Evolutionary conservation across 495 filamentous ascomycete genomes (phyloP).

Genomic region (Penicillium subrubescens): DNA sequence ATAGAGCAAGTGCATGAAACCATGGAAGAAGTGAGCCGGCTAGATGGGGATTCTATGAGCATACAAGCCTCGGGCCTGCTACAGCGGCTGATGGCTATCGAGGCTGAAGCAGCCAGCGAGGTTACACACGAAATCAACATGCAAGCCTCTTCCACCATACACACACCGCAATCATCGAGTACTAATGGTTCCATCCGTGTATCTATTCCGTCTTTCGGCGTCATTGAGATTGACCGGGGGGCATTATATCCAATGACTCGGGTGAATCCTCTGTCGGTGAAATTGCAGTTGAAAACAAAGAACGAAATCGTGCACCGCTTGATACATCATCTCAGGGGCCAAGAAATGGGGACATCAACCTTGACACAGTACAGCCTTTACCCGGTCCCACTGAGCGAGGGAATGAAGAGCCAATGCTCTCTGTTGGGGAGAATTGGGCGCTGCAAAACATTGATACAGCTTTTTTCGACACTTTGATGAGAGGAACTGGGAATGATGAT

Average conservation of each 20-base stretch:
- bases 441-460: neutral
- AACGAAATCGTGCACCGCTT: neutral
- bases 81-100: constrained; percentile 2
- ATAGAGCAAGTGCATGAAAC: constrained; percentile 6
- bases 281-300: neutral
- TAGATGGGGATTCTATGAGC: neutral
- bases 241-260: constrained; percentile 6
- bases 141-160: too few relatives aligned
- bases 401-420: neutral
- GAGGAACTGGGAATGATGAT: neutral
- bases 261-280: neutral
- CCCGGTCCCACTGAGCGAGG: neutral
- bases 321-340: neutral
- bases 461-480: constrained; percentile 7
- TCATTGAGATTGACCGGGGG: neutral
- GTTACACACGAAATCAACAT: neutral
- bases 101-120: neutral
- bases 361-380: too few relatives aligned
- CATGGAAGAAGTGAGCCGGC: constrained; percentile 2
- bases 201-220: constrained; percentile 6
- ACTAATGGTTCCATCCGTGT: neutral
- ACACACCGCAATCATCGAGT: neutral
- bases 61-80: constrained; percentile 2
- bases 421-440: neutral
- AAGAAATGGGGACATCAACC: too few relatives aligned